Percentiles rank a stretch among this genome's conserved stretches.
Conservation (phyloP, 768 basidiomycete genomes). For the Russula vinacea region DNA sequence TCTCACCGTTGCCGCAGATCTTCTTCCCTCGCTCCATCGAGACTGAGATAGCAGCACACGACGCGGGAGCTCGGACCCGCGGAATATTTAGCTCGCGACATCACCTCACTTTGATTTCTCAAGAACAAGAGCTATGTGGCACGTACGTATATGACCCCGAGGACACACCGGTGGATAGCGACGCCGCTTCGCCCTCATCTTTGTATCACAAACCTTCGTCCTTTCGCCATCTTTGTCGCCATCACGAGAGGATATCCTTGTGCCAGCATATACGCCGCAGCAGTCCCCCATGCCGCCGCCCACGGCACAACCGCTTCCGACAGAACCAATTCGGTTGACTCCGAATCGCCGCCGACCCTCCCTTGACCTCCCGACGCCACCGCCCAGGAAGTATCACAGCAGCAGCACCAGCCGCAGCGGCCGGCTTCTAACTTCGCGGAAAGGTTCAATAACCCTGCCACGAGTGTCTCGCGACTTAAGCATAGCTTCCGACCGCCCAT, state of each 20-base stretch:
- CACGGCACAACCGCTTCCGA: neutral
- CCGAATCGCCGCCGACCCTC: constrained; percentile 27
- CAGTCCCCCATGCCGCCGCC: neutral
- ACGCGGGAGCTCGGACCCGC: constrained; percentile 12
- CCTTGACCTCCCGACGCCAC: neutral
- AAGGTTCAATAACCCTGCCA: constrained; percentile 18
- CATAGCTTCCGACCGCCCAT: constrained; percentile 13
- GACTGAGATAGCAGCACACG: constrained; percentile 25
- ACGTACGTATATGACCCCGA: constrained; percentile 26
- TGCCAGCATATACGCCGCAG: neutral
- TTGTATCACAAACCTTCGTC: neutral
- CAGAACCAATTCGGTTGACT: constrained; percentile 13
- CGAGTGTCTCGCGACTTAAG: neutral
- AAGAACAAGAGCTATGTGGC: constrained; percentile 29
- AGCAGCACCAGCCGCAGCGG: neutral
- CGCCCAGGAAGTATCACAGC: neutral
- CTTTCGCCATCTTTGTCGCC: neutral
- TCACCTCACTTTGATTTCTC: constrained; percentile 21
- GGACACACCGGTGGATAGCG: neutral
- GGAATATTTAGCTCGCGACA: constrained; percentile 17
- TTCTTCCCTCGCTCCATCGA: constrained; percentile 31
- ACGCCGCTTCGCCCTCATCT: neutral
- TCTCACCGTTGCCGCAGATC: constrained; percentile 11
- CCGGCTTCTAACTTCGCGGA: neutral
- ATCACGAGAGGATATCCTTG: neutral